Conservation (phyloP, 352 stramenopile species). For the Pythium sp. region DNA sequence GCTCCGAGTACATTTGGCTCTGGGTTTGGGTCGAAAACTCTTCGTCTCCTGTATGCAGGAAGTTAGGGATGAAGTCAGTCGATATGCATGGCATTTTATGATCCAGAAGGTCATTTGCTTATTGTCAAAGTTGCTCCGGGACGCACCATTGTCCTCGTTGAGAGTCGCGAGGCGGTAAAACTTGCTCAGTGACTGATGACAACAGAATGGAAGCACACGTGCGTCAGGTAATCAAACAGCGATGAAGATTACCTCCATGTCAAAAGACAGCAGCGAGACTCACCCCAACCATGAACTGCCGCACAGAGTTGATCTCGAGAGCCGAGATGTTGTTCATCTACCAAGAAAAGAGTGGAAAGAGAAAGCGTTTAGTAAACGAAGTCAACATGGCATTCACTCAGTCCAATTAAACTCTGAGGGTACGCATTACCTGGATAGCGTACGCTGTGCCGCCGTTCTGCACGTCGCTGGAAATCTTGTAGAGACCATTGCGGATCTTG, state of each 20-base stretch:
- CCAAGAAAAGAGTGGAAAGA: not conserved
- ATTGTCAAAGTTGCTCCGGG: no score
- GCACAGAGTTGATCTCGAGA: conserved; percentile 86
- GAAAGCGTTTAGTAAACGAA: not conserved
- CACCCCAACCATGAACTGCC: conserved; percentile 85
- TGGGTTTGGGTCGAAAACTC: conserved; percentile 36
- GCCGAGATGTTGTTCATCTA: conserved; percentile 88
- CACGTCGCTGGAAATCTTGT: conserved; percentile 75
- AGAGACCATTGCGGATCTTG: conserved; percentile 88
- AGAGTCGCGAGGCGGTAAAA: conserved; percentile 74
- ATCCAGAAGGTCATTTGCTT: not conserved
- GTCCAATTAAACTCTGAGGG: not conserved
- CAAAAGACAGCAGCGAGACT: not conserved
- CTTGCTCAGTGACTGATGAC: conserved; percentile 63
- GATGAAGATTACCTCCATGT: not conserved
- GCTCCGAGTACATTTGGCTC: conserved; percentile 28
- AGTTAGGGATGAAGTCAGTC: not conserved
- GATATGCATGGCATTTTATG: not conserved
- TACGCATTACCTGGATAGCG: conserved; percentile 47
- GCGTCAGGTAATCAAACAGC: not conserved
- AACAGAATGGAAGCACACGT: not conserved
- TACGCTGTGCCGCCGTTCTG: conserved; percentile 68
- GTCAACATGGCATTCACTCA: not conserved
- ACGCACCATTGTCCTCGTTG: conserved; percentile 38
- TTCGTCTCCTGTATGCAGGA: conserved; percentile 16